A percentile compares a stretch with the other conserved stretches of the same genome.
phyloP scores from a whole-genome alignment of 768 basidiomycete species.

The Galerina sulciceps region DNA sequence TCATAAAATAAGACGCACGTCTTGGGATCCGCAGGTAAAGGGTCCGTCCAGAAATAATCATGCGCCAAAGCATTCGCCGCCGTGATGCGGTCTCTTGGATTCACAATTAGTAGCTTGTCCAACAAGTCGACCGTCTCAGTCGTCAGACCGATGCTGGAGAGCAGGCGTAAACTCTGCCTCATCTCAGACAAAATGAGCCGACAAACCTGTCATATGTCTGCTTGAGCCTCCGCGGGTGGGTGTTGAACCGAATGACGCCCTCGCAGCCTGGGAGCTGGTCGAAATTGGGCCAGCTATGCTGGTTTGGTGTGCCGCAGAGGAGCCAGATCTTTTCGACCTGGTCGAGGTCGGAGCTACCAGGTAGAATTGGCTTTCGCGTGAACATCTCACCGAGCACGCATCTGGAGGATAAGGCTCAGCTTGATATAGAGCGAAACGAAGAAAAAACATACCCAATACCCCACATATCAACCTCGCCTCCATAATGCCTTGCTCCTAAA shows the following conservation, averaged over 20 bases:
- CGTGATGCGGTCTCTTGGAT: conserved; percentile 84
- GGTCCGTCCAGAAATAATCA: conserved; percentile 93
- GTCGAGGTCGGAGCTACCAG: conserved; percentile 88
- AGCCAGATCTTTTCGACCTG: conserved; percentile 90
- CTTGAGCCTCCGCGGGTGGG: conserved; percentile 58
- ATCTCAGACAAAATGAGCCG: neutral
- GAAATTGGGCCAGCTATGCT: conserved; percentile 80
- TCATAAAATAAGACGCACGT: conserved; percentile 47
- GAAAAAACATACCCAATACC: conserved; percentile 78
- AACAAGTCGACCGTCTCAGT: conserved; percentile 80
- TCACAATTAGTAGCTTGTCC: conserved; percentile 80
- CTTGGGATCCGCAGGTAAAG: conserved; percentile 84
- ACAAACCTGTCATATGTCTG: conserved; percentile 63
- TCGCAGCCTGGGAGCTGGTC: conserved; percentile 80
- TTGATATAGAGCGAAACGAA: neutral
- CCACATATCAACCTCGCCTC: conserved; percentile 97
- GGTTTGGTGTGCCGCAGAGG: conserved; percentile 87
- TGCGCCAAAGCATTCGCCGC: conserved; percentile 89
- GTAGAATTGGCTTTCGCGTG: conserved; percentile 81
- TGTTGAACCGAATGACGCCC: conserved; percentile 68
- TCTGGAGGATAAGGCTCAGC: conserved; percentile 38
- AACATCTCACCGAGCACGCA: conserved; percentile 99
- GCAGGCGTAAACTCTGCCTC: neutral
- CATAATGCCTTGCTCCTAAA: conserved; percentile 87
- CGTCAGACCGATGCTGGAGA: conserved; percentile 52